Evolutionary conservation across 1,284 basidiomycete genomes (phyloP).

Genomic region (Trametes sp.): DNA sequence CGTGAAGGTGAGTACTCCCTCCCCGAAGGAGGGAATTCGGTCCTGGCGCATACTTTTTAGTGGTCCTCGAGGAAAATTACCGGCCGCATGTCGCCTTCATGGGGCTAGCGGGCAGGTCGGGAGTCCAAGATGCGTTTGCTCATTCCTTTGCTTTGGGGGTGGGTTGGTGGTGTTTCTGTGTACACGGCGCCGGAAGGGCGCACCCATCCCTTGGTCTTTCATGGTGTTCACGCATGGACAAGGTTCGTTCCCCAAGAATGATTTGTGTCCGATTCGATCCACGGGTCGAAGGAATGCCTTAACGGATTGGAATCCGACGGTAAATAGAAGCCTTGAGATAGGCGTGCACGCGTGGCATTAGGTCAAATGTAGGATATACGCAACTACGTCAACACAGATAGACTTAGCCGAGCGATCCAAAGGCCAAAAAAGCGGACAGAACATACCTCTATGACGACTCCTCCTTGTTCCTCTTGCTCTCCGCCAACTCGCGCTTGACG

Average conservation of each 20-base stretch:
- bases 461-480: background rate
- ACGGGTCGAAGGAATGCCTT: too few relatives aligned
- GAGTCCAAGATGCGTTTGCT: background rate
- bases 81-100: background rate
- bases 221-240: too few relatives aligned
- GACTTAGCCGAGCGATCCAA: background rate
- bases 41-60: background rate
- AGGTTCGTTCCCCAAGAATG: too few relatives aligned
- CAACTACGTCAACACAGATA: too few relatives aligned
- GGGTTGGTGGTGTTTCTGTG: background rate
- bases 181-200: background rate
- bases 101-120: background rate
- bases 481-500: slow-evolving; percentile 3
- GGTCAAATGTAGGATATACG: too few relatives aligned
- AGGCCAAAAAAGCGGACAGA: too few relatives aligned
- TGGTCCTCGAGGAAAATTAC: background rate
- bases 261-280: too few relatives aligned
- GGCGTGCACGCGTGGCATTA: too few relatives aligned
- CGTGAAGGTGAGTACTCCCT: background rate
- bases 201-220: background rate
- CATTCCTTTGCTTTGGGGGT: background rate
- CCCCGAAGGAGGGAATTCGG: background rate
- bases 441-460: slow-evolving; percentile 7
- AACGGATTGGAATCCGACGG: too few relatives aligned
- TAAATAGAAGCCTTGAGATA: too few relatives aligned